A percentile compares a stretch with the other conserved stretches of the same genome.
Conservation (phyloP, 805 yeast species). For the Lachancea lanzarotensis region DNA sequence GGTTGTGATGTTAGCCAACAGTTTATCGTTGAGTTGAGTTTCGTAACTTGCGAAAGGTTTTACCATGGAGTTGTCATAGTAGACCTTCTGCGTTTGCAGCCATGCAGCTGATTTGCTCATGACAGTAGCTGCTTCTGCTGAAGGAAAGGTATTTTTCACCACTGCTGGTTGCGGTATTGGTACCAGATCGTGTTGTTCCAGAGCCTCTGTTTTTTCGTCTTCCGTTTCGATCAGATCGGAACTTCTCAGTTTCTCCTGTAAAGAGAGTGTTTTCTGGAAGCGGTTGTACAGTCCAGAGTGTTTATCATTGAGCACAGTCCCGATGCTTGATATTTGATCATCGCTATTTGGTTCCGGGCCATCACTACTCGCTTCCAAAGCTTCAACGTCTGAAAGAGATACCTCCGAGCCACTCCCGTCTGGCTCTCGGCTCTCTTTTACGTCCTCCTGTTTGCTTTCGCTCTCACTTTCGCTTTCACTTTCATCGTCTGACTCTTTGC, state of each 20-base stretch:
- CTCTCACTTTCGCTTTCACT: constrained; percentile 6
- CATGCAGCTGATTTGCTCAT: constrained; percentile 36
- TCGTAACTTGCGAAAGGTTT: constrained; percentile 19
- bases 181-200: constrained; percentile 41
- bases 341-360: neutral
- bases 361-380: neutral
- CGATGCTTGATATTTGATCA: neutral
- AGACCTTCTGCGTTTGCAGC: constrained; percentile 24
- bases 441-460: constrained; percentile 7
- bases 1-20: constrained; percentile 28
- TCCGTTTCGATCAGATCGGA: constrained; percentile 16
- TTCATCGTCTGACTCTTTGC: constrained; percentile 14
- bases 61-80: constrained; percentile 25
- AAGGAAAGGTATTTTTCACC: constrained; percentile 31
- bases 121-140: constrained; percentile 31
- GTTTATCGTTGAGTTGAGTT: constrained; percentile 23
- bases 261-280: constrained; percentile 40
- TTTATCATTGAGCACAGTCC: constrained; percentile 28
- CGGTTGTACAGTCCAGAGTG: constrained; percentile 48
- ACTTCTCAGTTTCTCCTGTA: constrained; percentile 23
- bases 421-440: neutral
- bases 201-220: constrained; percentile 17
- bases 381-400: neutral
- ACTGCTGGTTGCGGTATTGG: constrained; percentile 80
- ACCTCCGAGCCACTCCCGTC: neutral